Base-by-base conservation (phyloP, 495 filamentous ascomycete species). In the Cryomyces minteri region DNA sequence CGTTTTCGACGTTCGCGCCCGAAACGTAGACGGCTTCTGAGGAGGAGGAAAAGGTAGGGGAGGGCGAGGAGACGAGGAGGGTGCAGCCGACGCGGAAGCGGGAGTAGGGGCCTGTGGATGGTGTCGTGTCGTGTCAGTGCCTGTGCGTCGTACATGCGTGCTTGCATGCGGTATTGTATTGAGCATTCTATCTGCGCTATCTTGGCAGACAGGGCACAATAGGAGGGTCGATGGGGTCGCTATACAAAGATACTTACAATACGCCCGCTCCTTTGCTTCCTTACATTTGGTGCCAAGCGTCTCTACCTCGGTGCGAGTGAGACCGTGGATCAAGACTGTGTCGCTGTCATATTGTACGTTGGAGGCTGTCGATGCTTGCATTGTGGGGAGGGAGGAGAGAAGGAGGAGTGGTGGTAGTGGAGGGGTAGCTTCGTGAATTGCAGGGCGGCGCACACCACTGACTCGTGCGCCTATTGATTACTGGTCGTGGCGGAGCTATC, bases 1-100 rank as follows among this genome's bases (percentile, higher is more conserved):
- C 90, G 61, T 96, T 96, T 64, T 98, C 90, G 30, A 98, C 76
- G 61, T 98, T 98, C 40, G 81, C 87, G 18, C 90, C 90, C 42
- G 57, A 49, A n/a, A 67, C 58, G 39, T 43, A 40, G 33, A 43
- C 36, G 48, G 41, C 6, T 25, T 25, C 18, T 25, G 18, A 25
- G 18, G 18, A 25, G 18, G 18, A 25, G 18, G 18, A 25, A 25
- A 25, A 25, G 18, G 18, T 25, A 2, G 18, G 18, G 39, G 41
- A 48, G 40, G 63, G 57, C 52, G 85, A 67, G 51, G 71, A 80
- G 30, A 32, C 47, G 47, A 98, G 74, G 44, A 98, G 62, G 32
- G 79, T 76, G 40, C 82, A 79, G 47, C 90, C 90, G 51, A 98
- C 90, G 37, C 74, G 85, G 75, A 96, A 98, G 44, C 79, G 71